Evolutionary conservation across 2,329 filamentous ascomycete genomes (phyloP).

Genomic region (Myriosclerotinia duriaeana): DNA sequence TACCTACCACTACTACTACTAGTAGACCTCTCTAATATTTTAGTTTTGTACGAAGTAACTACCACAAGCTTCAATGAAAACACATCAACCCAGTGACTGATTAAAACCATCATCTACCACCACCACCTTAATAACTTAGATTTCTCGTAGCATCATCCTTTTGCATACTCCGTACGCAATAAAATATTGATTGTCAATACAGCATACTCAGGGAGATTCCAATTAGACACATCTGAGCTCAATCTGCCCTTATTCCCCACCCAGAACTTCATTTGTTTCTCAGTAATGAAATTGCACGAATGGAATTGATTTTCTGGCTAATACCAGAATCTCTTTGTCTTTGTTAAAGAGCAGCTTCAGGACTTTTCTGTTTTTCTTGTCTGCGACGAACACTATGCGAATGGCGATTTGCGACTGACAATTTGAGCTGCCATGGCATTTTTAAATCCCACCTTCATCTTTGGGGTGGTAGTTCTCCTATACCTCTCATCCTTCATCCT

Average conservation of each 20-base stretch:
- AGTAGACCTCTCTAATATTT: too few species aligned
- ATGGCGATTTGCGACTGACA: constrained; percentile 22
- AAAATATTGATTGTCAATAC: constrained; percentile 5
- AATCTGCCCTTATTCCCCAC: constrained; percentile 22
- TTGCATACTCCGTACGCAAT: constrained; percentile 5
- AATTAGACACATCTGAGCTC: constrained; percentile 22
- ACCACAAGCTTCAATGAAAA: too few species aligned
- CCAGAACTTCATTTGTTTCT: constrained; percentile 11
- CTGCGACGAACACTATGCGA: constrained; percentile 11
- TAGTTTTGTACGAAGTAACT: too few species aligned
- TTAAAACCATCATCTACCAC: too few species aligned
- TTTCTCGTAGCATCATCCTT: neutral
- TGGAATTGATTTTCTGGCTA: constrained; percentile 19
- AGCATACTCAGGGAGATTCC: constrained; percentile 8
- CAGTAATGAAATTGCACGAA: constrained; percentile 22
- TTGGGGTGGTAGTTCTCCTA: constrained; percentile 79
- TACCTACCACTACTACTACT: too few species aligned
- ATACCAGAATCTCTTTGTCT: constrained; percentile 13
- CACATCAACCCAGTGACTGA: too few species aligned
- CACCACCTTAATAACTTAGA: too few species aligned
- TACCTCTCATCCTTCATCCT: constrained; percentile 92
- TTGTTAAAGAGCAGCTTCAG: constrained; percentile 12
- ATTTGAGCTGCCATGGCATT: constrained; percentile 54
- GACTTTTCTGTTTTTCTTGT: constrained; percentile 2
- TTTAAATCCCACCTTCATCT: constrained; percentile 75